A percentile compares a stretch with the other conserved stretches of the same genome.
These are phyloP conservation scores for Vicia faba DNA, from an alignment of 306 rosid genomes.

Conservation along the genomic window DNA sequence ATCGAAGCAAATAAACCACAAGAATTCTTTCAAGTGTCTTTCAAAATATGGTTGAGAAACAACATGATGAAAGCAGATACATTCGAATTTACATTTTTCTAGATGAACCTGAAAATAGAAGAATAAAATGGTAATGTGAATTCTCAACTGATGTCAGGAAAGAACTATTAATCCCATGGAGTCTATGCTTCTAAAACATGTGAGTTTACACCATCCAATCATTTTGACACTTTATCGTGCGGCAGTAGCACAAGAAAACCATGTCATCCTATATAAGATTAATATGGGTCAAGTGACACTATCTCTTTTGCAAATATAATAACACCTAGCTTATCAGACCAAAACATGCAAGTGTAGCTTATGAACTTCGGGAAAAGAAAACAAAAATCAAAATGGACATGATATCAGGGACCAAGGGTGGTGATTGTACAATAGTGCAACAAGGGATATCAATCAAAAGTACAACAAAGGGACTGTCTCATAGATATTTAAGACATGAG, in stretches of 20 bases:
- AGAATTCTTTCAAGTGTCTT: not conserved
- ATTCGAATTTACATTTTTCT: not conserved
- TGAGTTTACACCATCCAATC: too few species aligned
- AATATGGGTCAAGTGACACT: not conserved
- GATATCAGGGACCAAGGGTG: slow-evolving; percentile 3
- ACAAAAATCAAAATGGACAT: slow-evolving; percentile 10
- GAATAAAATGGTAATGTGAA: slow-evolving; percentile 7
- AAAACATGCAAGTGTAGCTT: not conserved
- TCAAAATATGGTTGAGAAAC: slow-evolving; percentile 19
- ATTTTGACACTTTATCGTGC: not conserved
- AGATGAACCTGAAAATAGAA: slow-evolving; percentile 6
- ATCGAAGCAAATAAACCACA: slow-evolving; percentile 17
- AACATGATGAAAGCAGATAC: not conserved
- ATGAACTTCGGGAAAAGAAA: slow-evolving; percentile 19
- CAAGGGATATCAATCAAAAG: not conserved
- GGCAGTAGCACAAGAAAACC: not conserved
- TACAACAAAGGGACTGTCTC: slow-evolving; percentile 6
- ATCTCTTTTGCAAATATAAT: not conserved
- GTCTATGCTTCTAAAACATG: too few species aligned
- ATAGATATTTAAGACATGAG: not conserved
- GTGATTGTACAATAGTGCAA: not conserved
- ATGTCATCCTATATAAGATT: not conserved
- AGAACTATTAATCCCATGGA: not conserved
- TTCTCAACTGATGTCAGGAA: not conserved
- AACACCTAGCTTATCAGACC: too few species aligned